Evolutionary conservation across 164 flowering plant species (phyloP).

Genomic region (Nymphaea colorata): DNA sequence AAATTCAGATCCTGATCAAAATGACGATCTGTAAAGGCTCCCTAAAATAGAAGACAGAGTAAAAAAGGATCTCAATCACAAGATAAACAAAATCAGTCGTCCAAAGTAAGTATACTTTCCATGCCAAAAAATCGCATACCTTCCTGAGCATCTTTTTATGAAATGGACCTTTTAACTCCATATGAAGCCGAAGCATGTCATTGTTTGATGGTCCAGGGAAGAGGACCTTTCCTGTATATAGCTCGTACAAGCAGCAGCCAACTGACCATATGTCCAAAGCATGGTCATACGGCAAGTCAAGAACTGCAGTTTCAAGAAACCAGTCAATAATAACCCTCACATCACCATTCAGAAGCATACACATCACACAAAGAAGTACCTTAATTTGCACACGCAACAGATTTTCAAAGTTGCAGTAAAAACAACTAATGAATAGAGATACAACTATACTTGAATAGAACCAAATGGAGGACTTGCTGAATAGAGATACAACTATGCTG

Average conservation of each 20-base stretch:
- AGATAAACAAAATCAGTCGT: not conserved
- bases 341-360: not conserved
- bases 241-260: slow-evolving; percentile 95
- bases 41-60: slow-evolving; percentile 29
- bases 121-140: slow-evolving; percentile 17
- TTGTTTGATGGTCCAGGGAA: slow-evolving; percentile 92
- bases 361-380: too few species aligned
- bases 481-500: slow-evolving; percentile 98
- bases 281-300: slow-evolving; percentile 94
- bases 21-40: slow-evolving; percentile 79
- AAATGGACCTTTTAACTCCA: slow-evolving; percentile 94
- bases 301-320: slow-evolving; percentile 45
- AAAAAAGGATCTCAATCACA: not conserved
- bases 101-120: not conserved
- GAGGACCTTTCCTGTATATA: slow-evolving; percentile 85
- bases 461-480: slow-evolving; percentile 45
- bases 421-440: too few species aligned
- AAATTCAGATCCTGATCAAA: slow-evolving; percentile 91
- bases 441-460: not conserved
- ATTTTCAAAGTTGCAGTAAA: too few species aligned
- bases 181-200: slow-evolving; percentile 98
- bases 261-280: slow-evolving; percentile 99
- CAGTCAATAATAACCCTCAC: not conserved
- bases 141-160: slow-evolving; percentile 99
- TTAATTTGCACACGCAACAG: too few species aligned